Evolutionary conservation across 2,329 filamentous ascomycete species (phyloP), one percentile per base, ranked within the genome.

Genomic region (Epicoccum sorghinum): DNA sequence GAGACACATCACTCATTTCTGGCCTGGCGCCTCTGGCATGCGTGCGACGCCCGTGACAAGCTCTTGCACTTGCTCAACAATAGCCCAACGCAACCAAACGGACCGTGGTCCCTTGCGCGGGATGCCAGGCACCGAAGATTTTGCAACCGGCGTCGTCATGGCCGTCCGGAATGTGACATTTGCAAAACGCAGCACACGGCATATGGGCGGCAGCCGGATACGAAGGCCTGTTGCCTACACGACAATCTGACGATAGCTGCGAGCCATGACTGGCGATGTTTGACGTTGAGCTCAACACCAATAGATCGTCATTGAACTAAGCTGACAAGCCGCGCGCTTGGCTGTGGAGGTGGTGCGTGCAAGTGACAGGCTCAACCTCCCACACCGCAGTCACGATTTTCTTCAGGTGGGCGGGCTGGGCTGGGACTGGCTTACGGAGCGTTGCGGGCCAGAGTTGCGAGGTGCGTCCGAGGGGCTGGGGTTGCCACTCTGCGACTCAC

Each of bases 371-470:
- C 42, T 58, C 47, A 52, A 55, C 35, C n/a, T 33, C 33, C 14
- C 25, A 37, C 29, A 45, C 61, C 30, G 29, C 45, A 44, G 51
- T 38, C 51, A 54, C 45, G 32, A 42, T 41, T 46, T 52, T 47
- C 38, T 44, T 40, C 51, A 47, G 35, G 51, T 59, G 53, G 52
- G 55, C 43, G 45, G 53, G 46, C 10, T 33, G 9, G 27, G 6
- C 13, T 13, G 23, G 10, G 9, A 4, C 57, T 57, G 57, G 61
- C 54, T 67, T 65, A 65, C 58, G 59, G 52, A 57, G 55, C 53
- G 38, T 45, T 46, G 48, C 56, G 60, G 58, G 36, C 57, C 54
- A 61, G 58, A 53, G 29, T 55, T 45, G 44, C 47, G 52, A 55
- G 23, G 41, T 51, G 60, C 52, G 45, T 53, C 61, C 57, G 45